Percentiles rank a stretch among this genome's conserved stretches.
phyloP scores from a whole-genome alignment of 2,329 filamentous ascomycete species.

The Curvularia lunata region DNA sequence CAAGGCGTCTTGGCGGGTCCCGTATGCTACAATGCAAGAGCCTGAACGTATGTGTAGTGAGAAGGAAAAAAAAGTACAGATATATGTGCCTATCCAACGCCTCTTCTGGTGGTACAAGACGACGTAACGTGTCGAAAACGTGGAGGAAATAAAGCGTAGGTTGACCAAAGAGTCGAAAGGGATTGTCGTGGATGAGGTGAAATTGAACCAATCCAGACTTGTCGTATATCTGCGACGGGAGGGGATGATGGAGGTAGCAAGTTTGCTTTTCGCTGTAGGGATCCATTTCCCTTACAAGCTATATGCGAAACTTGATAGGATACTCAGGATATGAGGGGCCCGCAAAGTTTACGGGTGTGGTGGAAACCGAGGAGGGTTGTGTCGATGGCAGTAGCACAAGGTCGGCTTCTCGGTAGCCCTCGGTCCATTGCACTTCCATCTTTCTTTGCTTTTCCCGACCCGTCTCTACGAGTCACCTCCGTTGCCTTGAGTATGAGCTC shows the following conservation, averaged over 20 bases:
- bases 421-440: slow-evolving; percentile 48
- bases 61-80: not conserved
- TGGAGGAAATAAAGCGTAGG: not conserved
- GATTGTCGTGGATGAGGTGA: not conserved
- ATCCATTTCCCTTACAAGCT: not conserved
- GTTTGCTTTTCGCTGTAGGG: not conserved
- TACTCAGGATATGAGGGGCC: slow-evolving; percentile 4
- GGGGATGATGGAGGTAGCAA: slow-evolving; percentile 7
- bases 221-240: slow-evolving; percentile 9
- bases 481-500: slow-evolving; percentile 33
- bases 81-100: slow-evolving; percentile 10
- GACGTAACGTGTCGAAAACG: not conserved
- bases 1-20: not conserved
- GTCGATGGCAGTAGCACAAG: slow-evolving; percentile 42
- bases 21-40: slow-evolving; percentile 7
- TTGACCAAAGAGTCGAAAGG: not conserved
- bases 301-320: slow-evolving; percentile 4
- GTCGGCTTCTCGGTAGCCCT: slow-evolving; percentile 43
- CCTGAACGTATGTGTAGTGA: not conserved
- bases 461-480: slow-evolving; percentile 43
- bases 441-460: slow-evolving; percentile 42
- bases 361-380: slow-evolving; percentile 32
- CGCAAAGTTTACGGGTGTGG: slow-evolving; percentile 30
- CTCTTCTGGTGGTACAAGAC: slow-evolving; percentile 11
- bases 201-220: not conserved